Evolutionary conservation across 805 yeast species (phyloP).

Genomic region (Ogataea philodendri): DNA sequence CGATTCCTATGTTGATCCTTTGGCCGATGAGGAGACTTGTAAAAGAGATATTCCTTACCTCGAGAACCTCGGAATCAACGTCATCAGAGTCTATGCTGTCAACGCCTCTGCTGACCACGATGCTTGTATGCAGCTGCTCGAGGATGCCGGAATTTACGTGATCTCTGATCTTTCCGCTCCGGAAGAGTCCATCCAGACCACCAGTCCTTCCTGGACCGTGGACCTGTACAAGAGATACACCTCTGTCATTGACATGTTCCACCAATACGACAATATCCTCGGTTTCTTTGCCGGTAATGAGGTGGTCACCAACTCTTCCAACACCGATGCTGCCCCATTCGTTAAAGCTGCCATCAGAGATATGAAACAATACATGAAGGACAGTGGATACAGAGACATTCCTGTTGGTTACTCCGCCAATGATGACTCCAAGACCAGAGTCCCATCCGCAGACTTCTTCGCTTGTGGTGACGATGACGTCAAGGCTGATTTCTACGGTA

Average conservation of each 20-base stretch:
- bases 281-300: constrained; percentile 99
- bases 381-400: constrained; percentile 64
- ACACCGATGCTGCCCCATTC: constrained; percentile 88
- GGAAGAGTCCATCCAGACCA: constrained; percentile 69
- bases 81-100: constrained; percentile 82
- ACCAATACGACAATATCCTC: constrained; percentile 72
- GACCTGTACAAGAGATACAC: constrained; percentile 74
- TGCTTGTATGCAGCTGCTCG: constrained; percentile 69
- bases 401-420: constrained; percentile 95
- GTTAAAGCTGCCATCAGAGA: constrained; percentile 97
- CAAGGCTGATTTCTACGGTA: constrained; percentile 76
- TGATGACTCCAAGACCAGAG: constrained; percentile 82
- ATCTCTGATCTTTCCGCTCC: constrained; percentile 91
- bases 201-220: constrained; percentile 74
- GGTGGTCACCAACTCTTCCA: constrained; percentile 80
- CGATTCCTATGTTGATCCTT: constrained; percentile 61
- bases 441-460: constrained; percentile 77
- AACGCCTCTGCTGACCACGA: constrained; percentile 72
- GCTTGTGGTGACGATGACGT: constrained; percentile 71
- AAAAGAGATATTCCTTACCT: constrained; percentile 81
- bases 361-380: constrained; percentile 68
- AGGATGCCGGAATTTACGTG: constrained; percentile 87
- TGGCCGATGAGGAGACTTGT: constrained; percentile 69
- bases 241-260: constrained; percentile 75
- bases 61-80: constrained; percentile 64